Base-by-base conservation (phyloP, 1,284 basidiomycete genomes). In the Malassezia slooffiae region DNA sequence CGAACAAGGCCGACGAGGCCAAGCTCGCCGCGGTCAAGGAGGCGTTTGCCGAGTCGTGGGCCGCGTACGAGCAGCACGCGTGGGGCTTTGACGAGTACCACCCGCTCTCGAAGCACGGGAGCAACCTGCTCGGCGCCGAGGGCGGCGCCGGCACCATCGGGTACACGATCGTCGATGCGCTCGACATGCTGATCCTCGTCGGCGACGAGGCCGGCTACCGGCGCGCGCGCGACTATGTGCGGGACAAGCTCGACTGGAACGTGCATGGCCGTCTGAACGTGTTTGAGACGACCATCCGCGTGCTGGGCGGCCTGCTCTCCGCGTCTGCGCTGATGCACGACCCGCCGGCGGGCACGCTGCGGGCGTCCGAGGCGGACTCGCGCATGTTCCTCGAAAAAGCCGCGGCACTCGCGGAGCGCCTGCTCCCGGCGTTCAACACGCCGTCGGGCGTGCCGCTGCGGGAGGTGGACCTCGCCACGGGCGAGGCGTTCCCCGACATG, bases 211-310 rank as follows among this genome's bases (percentile, higher is more conserved):
- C 81, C 0, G 89, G 91, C 68, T 89, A 88, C 62, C 53, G 74
- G 35, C 76, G 83, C 10, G 85, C 89, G 0, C 74, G 81, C 12
- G 66, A 79, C 30, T 95, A 90, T 89, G 76, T 93, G 15, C 75
- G 74, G 20, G 74, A 76, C 20, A 74, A 78, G 26, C 71, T 95
- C 33, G 72, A 75, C 8, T 89, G 93, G 62, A 81, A 91, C 27
- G 75, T 80, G 10, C 80, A 88, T 59, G 87, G 77, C 10, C 72
- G 77, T 15, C 85, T 86, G 70, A 95, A 83, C 69, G 88, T 85
- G 0, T 96, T 96, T 58, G 90, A 96, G 78, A 83, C 81, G 0
- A 85, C 84, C 0, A 87, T 87, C 35, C 79, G 85, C 16, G 75
- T 85, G 2, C 73, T 88, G 1, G 85, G 85, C 10, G 85, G 85